Evolutionary conservation across 352 stramenopile species (phyloP).

Genomic region (Globisporangium splendens): DNA sequence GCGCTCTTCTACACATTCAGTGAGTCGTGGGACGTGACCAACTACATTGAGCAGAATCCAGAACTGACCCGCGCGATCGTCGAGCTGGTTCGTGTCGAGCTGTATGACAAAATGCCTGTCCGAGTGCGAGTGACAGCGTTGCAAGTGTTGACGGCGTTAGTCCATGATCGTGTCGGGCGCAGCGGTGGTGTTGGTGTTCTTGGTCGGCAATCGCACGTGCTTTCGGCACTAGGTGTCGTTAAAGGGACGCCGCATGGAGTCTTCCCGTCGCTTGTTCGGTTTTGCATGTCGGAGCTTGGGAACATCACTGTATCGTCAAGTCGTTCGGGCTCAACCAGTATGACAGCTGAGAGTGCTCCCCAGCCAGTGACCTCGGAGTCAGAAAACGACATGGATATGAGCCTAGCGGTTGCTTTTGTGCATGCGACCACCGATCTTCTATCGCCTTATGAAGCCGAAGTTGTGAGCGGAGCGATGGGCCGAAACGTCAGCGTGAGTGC

Average conservation of each 20-base stretch:
- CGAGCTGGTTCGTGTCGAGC: conserved; percentile 75
- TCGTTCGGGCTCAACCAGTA: conserved; percentile 1
- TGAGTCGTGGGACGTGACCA: conserved; percentile 71
- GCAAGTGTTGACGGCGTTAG: conserved; percentile 74
- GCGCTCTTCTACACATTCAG: conserved; percentile 76
- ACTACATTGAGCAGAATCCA: conserved; percentile 74
- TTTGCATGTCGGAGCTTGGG: conserved; percentile 70
- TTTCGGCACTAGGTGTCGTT: conserved; percentile 69
- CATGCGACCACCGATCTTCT: conserved; percentile 78
- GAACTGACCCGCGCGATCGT: conserved; percentile 70
- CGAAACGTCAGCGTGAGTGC: conserved; percentile 37
- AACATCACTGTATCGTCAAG: conserved; percentile 18
- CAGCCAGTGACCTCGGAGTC: conserved; percentile 19
- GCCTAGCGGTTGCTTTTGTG: conserved; percentile 81
- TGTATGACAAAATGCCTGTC: conserved; percentile 49
- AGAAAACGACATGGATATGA: conserved; percentile 88
- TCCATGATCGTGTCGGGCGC: conserved; percentile 70
- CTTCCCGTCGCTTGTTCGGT: conserved; percentile 80
- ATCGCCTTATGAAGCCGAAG: conserved; percentile 59
- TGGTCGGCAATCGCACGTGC: conserved; percentile 75
- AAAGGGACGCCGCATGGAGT: conserved; percentile 77
- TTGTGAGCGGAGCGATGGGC: conserved; percentile 48
- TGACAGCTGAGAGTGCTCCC: not conserved
- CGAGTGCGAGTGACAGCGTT: conserved; percentile 57
- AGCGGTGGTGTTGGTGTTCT: conserved; percentile 63